Percentiles rank a stretch among this genome's conserved stretches.
Conservation (phyloP, 768 basidiomycete genomes). For the Psilocybe azurescens region DNA sequence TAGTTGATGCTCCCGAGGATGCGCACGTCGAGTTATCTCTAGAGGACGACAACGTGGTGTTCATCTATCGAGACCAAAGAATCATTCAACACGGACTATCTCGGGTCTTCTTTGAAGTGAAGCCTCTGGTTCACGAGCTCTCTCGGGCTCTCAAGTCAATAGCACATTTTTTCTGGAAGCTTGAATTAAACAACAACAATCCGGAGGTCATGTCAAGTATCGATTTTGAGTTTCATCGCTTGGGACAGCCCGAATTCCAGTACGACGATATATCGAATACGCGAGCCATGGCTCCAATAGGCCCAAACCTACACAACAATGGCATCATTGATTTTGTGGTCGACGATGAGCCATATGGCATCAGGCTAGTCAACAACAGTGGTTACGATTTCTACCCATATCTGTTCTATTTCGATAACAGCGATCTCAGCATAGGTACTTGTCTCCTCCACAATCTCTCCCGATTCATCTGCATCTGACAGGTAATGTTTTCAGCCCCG, state of each 20-base stretch:
- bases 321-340: conserved; percentile 15
- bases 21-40: conserved; percentile 16
- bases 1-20: conserved; percentile 12
- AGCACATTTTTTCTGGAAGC: conserved; percentile 20
- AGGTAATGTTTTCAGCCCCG: background rate
- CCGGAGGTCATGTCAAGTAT: background rate
- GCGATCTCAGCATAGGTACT: conserved; percentile 21
- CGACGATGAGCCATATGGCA: conserved; percentile 19
- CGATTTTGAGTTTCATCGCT: conserved; percentile 14
- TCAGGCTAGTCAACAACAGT: conserved; percentile 19
- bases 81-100: background rate
- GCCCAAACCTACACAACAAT: conserved; percentile 13
- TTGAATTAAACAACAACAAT: conserved; percentile 15
- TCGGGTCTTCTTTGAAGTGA: conserved; percentile 10
- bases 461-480: too few relatives aligned
- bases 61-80: background rate
- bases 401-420: conserved; percentile 25
- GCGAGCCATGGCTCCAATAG: background rate
- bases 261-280: background rate
- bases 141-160: conserved; percentile 10
- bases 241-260: background rate
- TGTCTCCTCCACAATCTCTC: too few relatives aligned
- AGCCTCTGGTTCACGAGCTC: conserved; percentile 10
- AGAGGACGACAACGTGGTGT: conserved; percentile 7
- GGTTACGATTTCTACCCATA: conserved; percentile 18